Percentiles rank a stretch among this genome's conserved stretches.
phyloP scores from a whole-genome alignment of 2,329 filamentous ascomycete species.

The Lachnellula arida region DNA sequence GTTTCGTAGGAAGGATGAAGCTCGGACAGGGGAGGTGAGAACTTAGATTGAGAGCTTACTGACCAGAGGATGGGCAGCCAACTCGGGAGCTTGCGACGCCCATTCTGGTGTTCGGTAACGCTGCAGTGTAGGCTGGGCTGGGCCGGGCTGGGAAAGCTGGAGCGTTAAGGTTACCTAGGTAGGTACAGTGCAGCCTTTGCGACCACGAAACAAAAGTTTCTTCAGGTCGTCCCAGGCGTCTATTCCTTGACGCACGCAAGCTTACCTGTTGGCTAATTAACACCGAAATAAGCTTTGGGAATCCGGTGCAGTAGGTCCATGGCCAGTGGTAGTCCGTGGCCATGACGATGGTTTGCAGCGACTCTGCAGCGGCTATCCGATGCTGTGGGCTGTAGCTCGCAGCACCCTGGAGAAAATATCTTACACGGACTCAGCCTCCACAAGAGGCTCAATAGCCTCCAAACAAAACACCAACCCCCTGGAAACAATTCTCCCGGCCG shows the following conservation, averaged over 20 bases:
- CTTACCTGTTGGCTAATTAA: background rate
- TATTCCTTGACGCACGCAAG: background rate
- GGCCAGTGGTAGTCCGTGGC: constrained; percentile 1
- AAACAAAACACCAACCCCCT: background rate
- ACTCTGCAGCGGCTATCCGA: constrained; percentile 3
- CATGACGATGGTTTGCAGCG: constrained; percentile 11
- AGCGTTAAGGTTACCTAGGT: too few relatives aligned
- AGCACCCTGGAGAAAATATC: background rate
- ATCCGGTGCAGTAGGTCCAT: background rate
- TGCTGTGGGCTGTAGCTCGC: background rate
- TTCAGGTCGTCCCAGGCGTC: constrained; percentile 1
- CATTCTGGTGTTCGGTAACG: background rate
- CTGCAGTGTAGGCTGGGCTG: background rate
- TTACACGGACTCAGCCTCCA: constrained; percentile 3
- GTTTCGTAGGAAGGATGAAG: background rate
- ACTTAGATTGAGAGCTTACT: background rate
- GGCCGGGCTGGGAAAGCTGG: too few relatives aligned
- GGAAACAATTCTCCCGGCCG: background rate
- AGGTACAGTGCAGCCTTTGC: background rate
- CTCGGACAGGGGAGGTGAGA: background rate
- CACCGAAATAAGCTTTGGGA: background rate
- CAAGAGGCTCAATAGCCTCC: background rate
- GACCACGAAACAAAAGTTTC: background rate
- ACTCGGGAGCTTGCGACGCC: background rate
- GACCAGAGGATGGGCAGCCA: background rate